Evolutionary conservation across 176 grass and related monocot genomes (phyloP), one percentile per base, ranked within the genome.

Genomic region (Eremochloa ophiuroides): DNA sequence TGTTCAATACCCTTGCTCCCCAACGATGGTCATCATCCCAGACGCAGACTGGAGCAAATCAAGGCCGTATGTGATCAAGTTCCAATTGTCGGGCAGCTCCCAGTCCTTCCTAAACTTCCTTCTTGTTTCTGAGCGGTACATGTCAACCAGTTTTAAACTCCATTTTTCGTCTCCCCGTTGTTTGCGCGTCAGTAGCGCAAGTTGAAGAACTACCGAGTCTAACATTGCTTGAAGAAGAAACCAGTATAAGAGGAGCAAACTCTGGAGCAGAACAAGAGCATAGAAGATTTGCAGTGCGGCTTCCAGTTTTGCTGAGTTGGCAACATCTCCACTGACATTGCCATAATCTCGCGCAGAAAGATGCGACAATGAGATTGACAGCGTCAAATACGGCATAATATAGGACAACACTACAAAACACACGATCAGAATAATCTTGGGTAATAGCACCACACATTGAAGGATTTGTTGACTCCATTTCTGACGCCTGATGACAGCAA

Each of bases 171-270:
- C 1, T 37, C 30, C 63, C 0, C 16, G 4, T 1, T 35, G 30
- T 22, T 43, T 4, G 0, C 7, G 7, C 27, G 6, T 30, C 26
- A 15, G 0, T 2, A 4, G 3, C 33, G 33, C 56, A 3, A 60
- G 8, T 2, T 4, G 0, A 0, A n/a, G n/a, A n/a, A n/a, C n/a
- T n/a, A n/a, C n/a, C n/a, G n/a, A n/a, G n/a, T n/a, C 0, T 4
- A 10, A 1, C 8, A 1, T 2, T 4, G 4, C 33, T 0, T 6
- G 0, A 28, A 62, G 10, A 16, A 0, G 2, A n/a, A 15, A 2
- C 3, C 0, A 30, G 27, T 17, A 31, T 0, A 62, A 0, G 60
- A 2, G 4, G 27, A 15, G 7, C 7, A 62, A 7, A 3, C 60
- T 16, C 26, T 31, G 60, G 27, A 62, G 16, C 1, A 62, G 1